A percentile compares a stretch with the other conserved stretches of the same genome.
These are phyloP conservation scores for Avicennia marina DNA, from an alignment of 257 asterid species.

Conservation along the genomic window DNA sequence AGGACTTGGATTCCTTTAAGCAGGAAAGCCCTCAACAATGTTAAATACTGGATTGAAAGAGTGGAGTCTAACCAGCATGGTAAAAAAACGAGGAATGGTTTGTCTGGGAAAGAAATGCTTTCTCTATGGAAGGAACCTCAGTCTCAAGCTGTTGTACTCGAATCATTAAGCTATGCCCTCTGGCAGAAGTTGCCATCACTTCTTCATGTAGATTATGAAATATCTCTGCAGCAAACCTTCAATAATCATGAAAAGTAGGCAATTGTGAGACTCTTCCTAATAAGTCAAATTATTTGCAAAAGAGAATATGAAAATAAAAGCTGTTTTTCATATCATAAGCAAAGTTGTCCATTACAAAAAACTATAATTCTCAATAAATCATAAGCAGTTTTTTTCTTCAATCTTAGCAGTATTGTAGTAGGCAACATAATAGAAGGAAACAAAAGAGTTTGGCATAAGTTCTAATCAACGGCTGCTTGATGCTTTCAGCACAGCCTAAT, in stretches of 20 bases:
- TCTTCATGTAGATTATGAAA: conserved; percentile 90
- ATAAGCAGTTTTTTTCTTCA: neutral
- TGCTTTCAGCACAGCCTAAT: neutral
- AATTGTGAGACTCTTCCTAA: too few species aligned
- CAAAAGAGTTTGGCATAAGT: too few species aligned
- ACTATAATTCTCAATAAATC: too few species aligned
- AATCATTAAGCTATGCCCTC: conserved; percentile 69
- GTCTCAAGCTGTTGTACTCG: conserved; percentile 92
- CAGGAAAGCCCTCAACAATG: neutral
- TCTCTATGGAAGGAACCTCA: conserved; percentile 79
- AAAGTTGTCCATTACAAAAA: too few species aligned
- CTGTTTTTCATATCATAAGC: too few species aligned
- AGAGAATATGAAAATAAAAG: too few species aligned
- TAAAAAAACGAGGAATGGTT: conserved; percentile 71
- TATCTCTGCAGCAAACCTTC: conserved; percentile 95
- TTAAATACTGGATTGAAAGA: neutral
- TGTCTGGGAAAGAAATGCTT: conserved; percentile 84
- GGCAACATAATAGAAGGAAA: neutral
- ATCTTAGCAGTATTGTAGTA: neutral
- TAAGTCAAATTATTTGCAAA: too few species aligned
- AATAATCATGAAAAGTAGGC: conserved; percentile 32
- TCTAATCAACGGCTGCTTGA: neutral
- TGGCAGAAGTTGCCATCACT: conserved; percentile 85
- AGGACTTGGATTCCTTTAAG: neutral
- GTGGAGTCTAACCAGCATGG: conserved; percentile 54